Conservation (phyloP, 768 basidiomycete species). For the Lactarius quietus region DNA sequence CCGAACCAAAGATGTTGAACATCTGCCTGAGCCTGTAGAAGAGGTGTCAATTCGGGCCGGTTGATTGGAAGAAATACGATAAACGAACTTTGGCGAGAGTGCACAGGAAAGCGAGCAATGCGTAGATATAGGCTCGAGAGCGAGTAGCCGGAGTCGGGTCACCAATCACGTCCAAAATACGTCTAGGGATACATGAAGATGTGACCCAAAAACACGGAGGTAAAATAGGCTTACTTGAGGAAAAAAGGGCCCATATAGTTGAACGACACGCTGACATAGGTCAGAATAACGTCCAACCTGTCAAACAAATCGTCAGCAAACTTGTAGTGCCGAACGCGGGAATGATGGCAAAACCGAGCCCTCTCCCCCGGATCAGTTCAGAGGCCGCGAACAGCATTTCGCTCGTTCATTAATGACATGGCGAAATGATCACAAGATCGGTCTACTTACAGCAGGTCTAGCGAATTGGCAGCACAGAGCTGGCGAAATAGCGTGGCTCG, state of each 20-base stretch:
- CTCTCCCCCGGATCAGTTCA: background rate
- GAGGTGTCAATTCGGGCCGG: background rate
- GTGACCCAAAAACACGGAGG: background rate
- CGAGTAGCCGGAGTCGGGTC: constrained; percentile 48
- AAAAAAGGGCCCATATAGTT: constrained; percentile 85
- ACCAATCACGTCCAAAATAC: constrained; percentile 58
- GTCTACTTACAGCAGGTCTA: constrained; percentile 38
- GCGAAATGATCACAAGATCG: background rate
- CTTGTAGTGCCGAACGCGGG: background rate
- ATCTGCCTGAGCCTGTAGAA: constrained; percentile 45
- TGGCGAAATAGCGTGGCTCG: constrained; percentile 41
- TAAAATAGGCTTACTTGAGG: constrained; percentile 45
- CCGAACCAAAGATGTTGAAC: constrained; percentile 78
- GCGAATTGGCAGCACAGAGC: constrained; percentile 44
- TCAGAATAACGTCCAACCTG: constrained; percentile 59
- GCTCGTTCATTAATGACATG: background rate
- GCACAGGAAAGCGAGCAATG: constrained; percentile 67
- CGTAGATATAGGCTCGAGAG: constrained; percentile 70
- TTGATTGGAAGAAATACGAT: background rate
- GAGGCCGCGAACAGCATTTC: background rate
- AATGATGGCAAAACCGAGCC: background rate
- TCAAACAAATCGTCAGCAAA: background rate
- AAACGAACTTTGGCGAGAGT: constrained; percentile 49
- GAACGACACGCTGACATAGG: constrained; percentile 65
- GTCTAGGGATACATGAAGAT: constrained; percentile 28